These are phyloP conservation scores for Candida frijolesensis DNA, from an alignment of 1,139 yeast species.

Conservation along the genomic window DNA sequence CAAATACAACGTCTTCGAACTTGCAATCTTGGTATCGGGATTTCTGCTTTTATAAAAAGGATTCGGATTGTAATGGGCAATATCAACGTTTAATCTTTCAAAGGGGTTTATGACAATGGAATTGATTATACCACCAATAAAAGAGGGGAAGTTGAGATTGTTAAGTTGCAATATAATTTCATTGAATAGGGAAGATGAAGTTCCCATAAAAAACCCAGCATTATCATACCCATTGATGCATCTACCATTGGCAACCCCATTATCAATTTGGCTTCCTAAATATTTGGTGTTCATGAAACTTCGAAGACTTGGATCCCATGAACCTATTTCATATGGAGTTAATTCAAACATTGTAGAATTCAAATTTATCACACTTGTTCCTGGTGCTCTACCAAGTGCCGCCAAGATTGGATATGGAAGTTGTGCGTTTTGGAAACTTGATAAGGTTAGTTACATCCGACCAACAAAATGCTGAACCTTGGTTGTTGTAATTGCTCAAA, in stretches of 20 bases:
- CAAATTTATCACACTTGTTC: constrained; percentile 30
- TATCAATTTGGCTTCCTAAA: constrained; percentile 36
- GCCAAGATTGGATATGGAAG: constrained; percentile 47
- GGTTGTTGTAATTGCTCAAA: constrained; percentile 26
- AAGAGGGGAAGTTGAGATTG: constrained; percentile 7
- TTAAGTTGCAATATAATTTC: constrained; percentile 5
- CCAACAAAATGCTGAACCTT: constrained; percentile 31
- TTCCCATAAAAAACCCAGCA: constrained; percentile 75
- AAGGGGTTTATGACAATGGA: constrained; percentile 21
- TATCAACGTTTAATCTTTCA: constrained; percentile 24
- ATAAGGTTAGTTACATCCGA: constrained; percentile 32
- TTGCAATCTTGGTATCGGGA: constrained; percentile 16
- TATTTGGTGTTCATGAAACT: constrained; percentile 39
- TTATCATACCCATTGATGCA: constrained; percentile 77
- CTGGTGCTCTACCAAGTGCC: constrained; percentile 45
- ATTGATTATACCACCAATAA: constrained; percentile 41
- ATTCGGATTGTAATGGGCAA: constrained; percentile 50
- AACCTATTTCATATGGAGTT: constrained; percentile 45
- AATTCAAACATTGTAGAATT: constrained; percentile 47
- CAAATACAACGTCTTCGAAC: constrained; percentile 24
- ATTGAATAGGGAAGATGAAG: constrained; percentile 78
- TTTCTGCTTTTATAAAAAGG: constrained; percentile 43
- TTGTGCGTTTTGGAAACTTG: constrained; percentile 30
- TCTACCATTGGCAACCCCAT: constrained; percentile 29
- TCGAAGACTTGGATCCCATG: constrained; percentile 44